Percentiles rank a stretch among this genome's conserved stretches.
phyloP scores from a whole-genome alignment of 2,329 filamentous ascomycete genomes.

The Phyllosticta citriasiana region DNA sequence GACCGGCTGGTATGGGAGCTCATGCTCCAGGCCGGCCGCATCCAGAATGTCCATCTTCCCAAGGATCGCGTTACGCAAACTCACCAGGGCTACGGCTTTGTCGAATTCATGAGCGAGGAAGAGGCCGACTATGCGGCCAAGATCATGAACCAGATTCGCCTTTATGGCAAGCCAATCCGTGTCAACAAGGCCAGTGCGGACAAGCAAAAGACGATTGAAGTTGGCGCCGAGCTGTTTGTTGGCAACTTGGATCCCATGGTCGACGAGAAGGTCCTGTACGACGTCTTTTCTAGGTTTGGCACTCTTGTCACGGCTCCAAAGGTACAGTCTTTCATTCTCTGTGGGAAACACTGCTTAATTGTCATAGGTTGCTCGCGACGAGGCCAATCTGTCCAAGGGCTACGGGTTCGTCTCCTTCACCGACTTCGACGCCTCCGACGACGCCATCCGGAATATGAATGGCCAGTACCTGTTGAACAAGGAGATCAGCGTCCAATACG shows the following conservation, averaged over 20 bases:
- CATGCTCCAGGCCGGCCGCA: conserved; percentile 94
- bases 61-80: conserved; percentile 96
- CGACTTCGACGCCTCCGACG: conserved; percentile 88
- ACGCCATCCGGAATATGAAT: conserved; percentile 85
- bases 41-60: conserved; percentile 95
- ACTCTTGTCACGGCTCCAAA: conserved; percentile 76
- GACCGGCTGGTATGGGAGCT: conserved; percentile 92
- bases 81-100: conserved; percentile 97
- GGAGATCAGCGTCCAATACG: conserved; percentile 92
- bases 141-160: conserved; percentile 89
- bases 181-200: conserved; percentile 94
- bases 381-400: conserved; percentile 79
- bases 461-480: conserved; percentile 96
- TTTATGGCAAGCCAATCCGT: conserved; percentile 89
- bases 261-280: conserved; percentile 90
- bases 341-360: background rate
- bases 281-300: conserved; percentile 89
- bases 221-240: conserved; percentile 93
- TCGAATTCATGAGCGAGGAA: conserved; percentile 91
- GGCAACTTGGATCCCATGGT: conserved; percentile 92
- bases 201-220: conserved; percentile 86
- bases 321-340: conserved; percentile 36
- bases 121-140: conserved; percentile 95
- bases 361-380: conserved; percentile 63
- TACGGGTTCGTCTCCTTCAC: conserved; percentile 93